phyloP scores from a whole-genome alignment of 2,329 filamentous ascomycete genomes.

The Cordyceps cateniannulata region DNA sequence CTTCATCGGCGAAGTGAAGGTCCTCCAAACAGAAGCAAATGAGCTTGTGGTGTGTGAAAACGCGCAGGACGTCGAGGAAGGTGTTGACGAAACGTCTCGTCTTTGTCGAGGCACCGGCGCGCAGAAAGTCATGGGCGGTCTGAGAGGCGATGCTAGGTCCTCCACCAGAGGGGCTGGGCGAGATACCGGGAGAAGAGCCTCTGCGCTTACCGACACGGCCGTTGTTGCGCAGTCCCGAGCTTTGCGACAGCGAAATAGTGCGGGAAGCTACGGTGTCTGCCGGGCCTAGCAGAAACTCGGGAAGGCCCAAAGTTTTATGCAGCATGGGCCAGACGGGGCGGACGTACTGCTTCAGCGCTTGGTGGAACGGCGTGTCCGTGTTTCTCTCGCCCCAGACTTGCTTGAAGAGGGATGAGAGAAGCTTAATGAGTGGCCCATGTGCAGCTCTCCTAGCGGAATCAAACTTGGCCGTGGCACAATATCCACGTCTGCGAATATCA shows the following conservation, averaged over 20 bases:
- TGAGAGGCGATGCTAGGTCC: conserved; percentile 38
- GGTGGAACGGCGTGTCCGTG: conserved; percentile 58
- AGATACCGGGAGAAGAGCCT: conserved; percentile 43
- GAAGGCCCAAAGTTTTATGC: conserved; percentile 54
- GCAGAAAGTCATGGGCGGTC: conserved; percentile 54
- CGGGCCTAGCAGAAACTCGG: conserved; percentile 61
- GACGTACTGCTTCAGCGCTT: conserved; percentile 54
- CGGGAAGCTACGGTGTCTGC: conserved; percentile 32
- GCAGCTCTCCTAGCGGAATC: conserved; percentile 54
- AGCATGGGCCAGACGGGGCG: conserved; percentile 59
- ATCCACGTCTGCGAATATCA: conserved; percentile 55
- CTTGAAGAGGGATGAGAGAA: conserved; percentile 60
- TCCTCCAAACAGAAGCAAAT: conserved; percentile 88
- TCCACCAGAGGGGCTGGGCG: conserved; percentile 29
- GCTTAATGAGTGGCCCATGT: conserved; percentile 56
- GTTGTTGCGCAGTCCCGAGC: conserved; percentile 24
- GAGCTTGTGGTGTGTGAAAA: conserved; percentile 76
- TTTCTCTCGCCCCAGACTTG: conserved; percentile 62
- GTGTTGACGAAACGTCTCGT: conserved; percentile 77
- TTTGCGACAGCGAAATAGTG: conserved; percentile 32
- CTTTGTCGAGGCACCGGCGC: conserved; percentile 52
- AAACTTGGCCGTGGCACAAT: conserved; percentile 61
- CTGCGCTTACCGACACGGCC: conserved; percentile 34
- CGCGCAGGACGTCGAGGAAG: conserved; percentile 76
- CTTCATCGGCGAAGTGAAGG: conserved; percentile 82